These are phyloP conservation scores for Aspergillus sp. DNA, from an alignment of 2,329 filamentous ascomycete genomes.

Conservation along the genomic window DNA sequence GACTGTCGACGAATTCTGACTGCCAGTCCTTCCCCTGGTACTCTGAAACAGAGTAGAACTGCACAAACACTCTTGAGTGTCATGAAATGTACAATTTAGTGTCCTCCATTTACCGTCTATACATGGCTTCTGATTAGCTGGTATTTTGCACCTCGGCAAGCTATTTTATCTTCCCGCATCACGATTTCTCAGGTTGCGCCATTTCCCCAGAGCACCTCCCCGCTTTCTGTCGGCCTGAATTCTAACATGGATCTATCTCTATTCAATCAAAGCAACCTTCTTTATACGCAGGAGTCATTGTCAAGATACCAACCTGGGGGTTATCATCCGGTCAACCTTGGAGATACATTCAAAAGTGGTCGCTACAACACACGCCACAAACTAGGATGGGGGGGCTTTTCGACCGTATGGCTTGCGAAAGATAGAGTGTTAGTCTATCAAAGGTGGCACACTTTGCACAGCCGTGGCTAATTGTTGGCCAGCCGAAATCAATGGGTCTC, in stretches of 20 bases:
- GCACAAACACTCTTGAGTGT: no score
- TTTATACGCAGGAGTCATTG: slow-evolving; percentile 17
- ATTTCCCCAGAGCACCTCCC: background rate
- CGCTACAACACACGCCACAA: slow-evolving; percentile 39
- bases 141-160: no score
- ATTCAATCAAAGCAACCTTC: slow-evolving; percentile 13
- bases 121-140: no score
- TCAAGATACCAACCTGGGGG: slow-evolving; percentile 31
- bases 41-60: no score
- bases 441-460: slow-evolving; percentile 2
- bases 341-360: slow-evolving; percentile 32
- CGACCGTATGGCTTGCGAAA: slow-evolving; percentile 39
- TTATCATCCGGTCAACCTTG: slow-evolving; percentile 37
- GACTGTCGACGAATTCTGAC: no score
- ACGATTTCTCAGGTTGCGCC: no score
- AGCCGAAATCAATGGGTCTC: slow-evolving; percentile 19
- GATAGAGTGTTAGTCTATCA: slow-evolving; percentile 17
- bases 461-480: slow-evolving; percentile 6
- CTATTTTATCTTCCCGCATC: no score
- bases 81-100: no score
- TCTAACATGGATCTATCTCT: slow-evolving; percentile 10
- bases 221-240: background rate
- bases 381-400: slow-evolving; percentile 37
- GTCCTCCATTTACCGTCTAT: no score
- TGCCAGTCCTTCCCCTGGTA: no score